A percentile compares a stretch with the other conserved stretches of the same genome.
These are phyloP conservation scores for Leishmania braziliensis DNA, from an alignment of 208 protist species.

Conservation along the genomic window DNA sequence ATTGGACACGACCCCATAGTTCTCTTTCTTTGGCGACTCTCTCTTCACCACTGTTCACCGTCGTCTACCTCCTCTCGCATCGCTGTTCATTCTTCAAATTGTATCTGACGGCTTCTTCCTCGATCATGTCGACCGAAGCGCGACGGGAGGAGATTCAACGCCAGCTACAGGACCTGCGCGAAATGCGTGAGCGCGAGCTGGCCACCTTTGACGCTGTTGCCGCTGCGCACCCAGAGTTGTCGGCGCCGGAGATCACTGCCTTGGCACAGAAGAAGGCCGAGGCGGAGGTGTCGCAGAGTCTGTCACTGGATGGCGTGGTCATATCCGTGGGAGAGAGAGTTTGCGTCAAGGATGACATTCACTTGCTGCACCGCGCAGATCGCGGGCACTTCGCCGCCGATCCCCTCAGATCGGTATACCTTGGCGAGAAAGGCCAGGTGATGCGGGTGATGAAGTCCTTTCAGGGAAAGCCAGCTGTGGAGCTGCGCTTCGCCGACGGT, in stretches of 20 bases:
- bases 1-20: neutral
- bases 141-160: constrained; percentile 74
- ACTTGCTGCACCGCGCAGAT: constrained; percentile 46
- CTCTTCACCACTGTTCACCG: neutral
- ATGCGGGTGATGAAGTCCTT: constrained; percentile 64
- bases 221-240: constrained; percentile 36
- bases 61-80: neutral
- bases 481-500: constrained; percentile 85
- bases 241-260: constrained; percentile 49
- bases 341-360: constrained; percentile 54
- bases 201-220: constrained; percentile 67
- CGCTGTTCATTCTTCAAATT: neutral
- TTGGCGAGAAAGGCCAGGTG: constrained; percentile 75
- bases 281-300: constrained; percentile 29
- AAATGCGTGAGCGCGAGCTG: constrained; percentile 63
- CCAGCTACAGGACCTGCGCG: constrained; percentile 61
- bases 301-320: constrained; percentile 32
- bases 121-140: constrained; percentile 28
- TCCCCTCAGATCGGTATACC: constrained; percentile 79
- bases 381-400: constrained; percentile 63
- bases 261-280: constrained; percentile 46
- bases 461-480: constrained; percentile 78
- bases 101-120: neutral
- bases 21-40: neutral
- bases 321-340: constrained; percentile 67